These are phyloP conservation scores for Cyclotella baltica DNA, from an alignment of 108 stramenopile genomes.

Conservation along the genomic window DNA sequence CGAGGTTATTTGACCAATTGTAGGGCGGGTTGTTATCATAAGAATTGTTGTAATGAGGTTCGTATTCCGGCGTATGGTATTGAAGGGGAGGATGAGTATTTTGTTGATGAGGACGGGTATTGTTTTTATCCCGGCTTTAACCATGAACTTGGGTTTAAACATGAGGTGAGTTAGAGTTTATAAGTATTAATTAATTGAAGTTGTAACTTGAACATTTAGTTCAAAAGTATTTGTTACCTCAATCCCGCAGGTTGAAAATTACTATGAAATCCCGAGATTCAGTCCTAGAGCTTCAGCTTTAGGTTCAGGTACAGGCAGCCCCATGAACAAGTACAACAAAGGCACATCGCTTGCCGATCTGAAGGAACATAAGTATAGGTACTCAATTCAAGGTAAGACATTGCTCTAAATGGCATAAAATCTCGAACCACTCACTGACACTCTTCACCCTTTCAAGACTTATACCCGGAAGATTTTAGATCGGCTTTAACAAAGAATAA, in stretches of 20 bases:
- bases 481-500: neutral
- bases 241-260: neutral
- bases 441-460: neutral
- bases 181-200: no score
- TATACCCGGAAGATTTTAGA: constrained; percentile 29
- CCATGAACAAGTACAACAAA: neutral
- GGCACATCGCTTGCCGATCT: neutral
- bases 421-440: no score
- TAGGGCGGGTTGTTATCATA: constrained; percentile 32
- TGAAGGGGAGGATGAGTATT: constrained; percentile 4
- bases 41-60: constrained; percentile 28
- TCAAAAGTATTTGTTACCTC: no score
- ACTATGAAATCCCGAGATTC: constrained; percentile 4
- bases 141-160: constrained; percentile 16
- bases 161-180: neutral
- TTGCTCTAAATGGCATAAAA: neutral
- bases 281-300: neutral
- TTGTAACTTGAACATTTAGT: no score
- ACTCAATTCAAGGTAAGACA: neutral
- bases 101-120: constrained; percentile 46
- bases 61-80: neutral
- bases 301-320: neutral
- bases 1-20: constrained; percentile 17
- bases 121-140: constrained; percentile 35
- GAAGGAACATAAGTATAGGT: neutral